Base-by-base conservation (phyloP, 495 filamentous ascomycete genomes). In the Neurospora sp. region DNA sequence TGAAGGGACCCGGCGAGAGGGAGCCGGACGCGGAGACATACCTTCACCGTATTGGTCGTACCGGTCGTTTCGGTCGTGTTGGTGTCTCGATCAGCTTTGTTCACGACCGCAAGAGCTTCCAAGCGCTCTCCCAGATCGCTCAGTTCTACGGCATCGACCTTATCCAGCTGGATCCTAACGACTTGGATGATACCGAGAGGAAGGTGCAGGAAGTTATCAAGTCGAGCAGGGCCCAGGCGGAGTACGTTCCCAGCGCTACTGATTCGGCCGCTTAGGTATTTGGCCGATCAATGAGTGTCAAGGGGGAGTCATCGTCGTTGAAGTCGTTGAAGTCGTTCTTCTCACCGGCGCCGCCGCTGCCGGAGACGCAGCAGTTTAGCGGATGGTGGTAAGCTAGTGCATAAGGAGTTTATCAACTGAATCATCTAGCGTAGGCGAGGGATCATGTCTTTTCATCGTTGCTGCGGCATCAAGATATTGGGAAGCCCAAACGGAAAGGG, bases 21-120 rank as follows among this genome's bases (percentile, higher is more conserved):
- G 83, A 83, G 72, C 89, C 94, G 3, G 96, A 99, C 77, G 88
- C 87, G 35, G 93, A 97, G 82, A 98, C 96, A 5, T 99, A 99
- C 79, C 92, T 99, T 48, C 96, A 99, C 87, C 92, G 96, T 81
- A 98, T 98, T 79, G 96, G 96, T 73, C 93, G 96, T 79, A 98
- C 96, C 2, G 96, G 96, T 71, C 93, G 96, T 59, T 99, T 98
- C 79, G 96, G 96, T 38, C 94, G 95, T 79, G 93, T 97, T n/a
- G 96, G 96, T 76, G 94, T 98, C 73, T 92, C 92, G 44, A 94
- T 99, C 77, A 92, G 89, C 73, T 97, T 99, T 76, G 92, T 99
- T 39, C 89, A 91, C 48, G 93, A 94, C 83, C 87, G 87, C 72
- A 87, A 87, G 72, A 93, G 91, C 78, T 97, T 89, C 88, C 75